Percentiles rank a stretch among this genome's conserved stretches.
Evolutionary conservation across 1,139 yeast genomes (phyloP).

Genomic region (Kurtzmaniella natalensis): DNA sequence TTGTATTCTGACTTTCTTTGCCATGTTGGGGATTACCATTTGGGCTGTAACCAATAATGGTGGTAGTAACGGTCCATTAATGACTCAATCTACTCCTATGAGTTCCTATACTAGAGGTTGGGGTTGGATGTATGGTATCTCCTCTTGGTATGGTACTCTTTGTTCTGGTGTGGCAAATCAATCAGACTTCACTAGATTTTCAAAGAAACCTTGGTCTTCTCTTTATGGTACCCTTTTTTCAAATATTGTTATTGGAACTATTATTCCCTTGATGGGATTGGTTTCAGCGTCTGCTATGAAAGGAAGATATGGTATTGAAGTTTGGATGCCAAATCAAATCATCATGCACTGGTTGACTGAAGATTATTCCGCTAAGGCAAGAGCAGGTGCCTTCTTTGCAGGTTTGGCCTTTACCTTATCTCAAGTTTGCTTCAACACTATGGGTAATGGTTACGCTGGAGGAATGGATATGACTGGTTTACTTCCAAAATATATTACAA

Average conservation of each 20-base stretch:
- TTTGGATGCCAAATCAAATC: slow-evolving; percentile 37
- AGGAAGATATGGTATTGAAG: slow-evolving; percentile 23
- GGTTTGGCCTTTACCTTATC: slow-evolving; percentile 42
- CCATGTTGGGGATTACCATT: slow-evolving; percentile 36
- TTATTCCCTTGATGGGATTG: slow-evolving; percentile 36
- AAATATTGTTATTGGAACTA: slow-evolving; percentile 29
- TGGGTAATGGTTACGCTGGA: slow-evolving; percentile 49
- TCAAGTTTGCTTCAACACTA: slow-evolving; percentile 43
- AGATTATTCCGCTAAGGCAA: slow-evolving; percentile 32
- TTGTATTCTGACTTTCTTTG: slow-evolving; percentile 33
- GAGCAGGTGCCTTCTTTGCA: slow-evolving; percentile 46
- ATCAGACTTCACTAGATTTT: slow-evolving; percentile 21
- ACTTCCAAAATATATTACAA: slow-evolving; percentile 46
- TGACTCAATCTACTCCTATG: slow-evolving; percentile 13
- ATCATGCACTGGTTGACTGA: slow-evolving; percentile 24
- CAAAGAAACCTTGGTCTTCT: slow-evolving; percentile 21
- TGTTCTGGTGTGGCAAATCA: slow-evolving; percentile 21
- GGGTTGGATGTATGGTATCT: slow-evolving; percentile 39
- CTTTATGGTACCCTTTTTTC: slow-evolving; percentile 22
- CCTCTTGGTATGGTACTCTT: slow-evolving; percentile 38
- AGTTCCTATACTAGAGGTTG: slow-evolving; percentile 19
- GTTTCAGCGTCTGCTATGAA: slow-evolving; percentile 26
- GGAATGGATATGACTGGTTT: slow-evolving; percentile 51
- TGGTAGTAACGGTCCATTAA: slow-evolving; percentile 35
- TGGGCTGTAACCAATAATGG: slow-evolving; percentile 20